phyloP scores from a whole-genome alignment of 257 asterid genomes.

The Fraxinus quadrangulata region DNA sequence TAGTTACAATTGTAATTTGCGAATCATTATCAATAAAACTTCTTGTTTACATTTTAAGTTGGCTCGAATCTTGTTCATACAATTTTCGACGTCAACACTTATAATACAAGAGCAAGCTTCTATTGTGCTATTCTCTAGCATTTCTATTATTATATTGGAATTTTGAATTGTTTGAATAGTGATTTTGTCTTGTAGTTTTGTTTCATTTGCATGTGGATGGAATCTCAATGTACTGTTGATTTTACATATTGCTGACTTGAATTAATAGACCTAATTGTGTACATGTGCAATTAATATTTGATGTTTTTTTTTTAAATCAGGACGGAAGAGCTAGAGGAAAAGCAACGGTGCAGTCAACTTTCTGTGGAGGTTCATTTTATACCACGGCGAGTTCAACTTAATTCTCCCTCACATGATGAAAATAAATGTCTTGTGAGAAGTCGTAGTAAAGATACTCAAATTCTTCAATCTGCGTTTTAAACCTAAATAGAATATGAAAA shows the following conservation, averaged over 20 bases:
- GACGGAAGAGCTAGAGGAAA: conserved; percentile 47
- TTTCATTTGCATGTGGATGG: background rate
- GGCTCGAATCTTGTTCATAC: no score
- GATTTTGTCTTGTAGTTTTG: background rate
- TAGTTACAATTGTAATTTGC: no score
- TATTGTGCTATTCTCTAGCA: background rate
- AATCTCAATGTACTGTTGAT: background rate
- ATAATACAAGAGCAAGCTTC: background rate
- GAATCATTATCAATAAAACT: no score
- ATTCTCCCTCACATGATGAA: background rate
- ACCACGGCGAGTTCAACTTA: conserved; percentile 35
- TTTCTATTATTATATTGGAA: background rate
- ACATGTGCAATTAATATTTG: background rate
- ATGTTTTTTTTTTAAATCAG: conserved; percentile 18
- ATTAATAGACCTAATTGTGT: background rate
- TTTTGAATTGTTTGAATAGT: background rate
- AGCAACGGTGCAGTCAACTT: conserved; percentile 36
- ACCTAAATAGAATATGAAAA: background rate
- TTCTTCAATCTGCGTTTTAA: background rate
- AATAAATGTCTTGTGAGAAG: background rate
- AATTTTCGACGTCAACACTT: no score
- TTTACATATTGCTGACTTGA: background rate
- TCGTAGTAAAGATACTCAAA: background rate
- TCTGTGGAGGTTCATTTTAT: conserved; percentile 45
- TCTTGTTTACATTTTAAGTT: no score